phyloP scores from a whole-genome alignment of 2,329 filamentous ascomycete genomes.

The Ceratocystis papillata region DNA sequence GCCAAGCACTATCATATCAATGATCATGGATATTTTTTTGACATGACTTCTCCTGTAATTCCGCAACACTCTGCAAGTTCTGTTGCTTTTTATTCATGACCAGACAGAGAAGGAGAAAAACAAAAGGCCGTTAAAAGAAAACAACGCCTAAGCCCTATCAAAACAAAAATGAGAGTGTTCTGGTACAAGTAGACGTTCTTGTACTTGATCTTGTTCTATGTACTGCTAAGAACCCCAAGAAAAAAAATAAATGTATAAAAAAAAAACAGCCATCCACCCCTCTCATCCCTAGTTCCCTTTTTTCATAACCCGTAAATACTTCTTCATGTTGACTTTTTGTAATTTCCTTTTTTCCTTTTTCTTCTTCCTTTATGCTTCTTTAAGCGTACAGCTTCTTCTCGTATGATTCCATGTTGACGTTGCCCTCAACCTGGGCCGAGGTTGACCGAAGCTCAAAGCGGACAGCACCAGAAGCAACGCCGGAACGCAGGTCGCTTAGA shows the following conservation, averaged over 20 bases:
- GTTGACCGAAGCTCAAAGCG: constrained; percentile 91
- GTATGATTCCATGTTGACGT: constrained; percentile 96
- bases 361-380: constrained; percentile 23
- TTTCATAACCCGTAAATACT: constrained; percentile 9
- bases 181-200: constrained; percentile 17
- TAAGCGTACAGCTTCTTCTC: constrained; percentile 99
- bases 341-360: constrained; percentile 14
- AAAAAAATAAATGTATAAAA: constrained; percentile 7
- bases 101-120: not conserved
- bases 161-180: not conserved
- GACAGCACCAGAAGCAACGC: constrained; percentile 61
- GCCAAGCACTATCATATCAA: not conserved
- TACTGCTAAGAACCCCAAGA: constrained; percentile 12
- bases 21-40: not conserved
- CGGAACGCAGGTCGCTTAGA: constrained; percentile 62
- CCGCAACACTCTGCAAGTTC: not conserved
- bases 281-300: not conserved
- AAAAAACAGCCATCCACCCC: constrained; percentile 5
- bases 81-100: constrained; percentile 1
- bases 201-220: constrained; percentile 16
- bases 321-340: constrained; percentile 8
- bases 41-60: not conserved
- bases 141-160: not conserved
- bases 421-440: constrained; percentile 90
- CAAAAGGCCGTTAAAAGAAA: not conserved